Base-by-base conservation (phyloP, 2,329 filamentous ascomycete species). In the Microcyclospora tardicrescens region DNA sequence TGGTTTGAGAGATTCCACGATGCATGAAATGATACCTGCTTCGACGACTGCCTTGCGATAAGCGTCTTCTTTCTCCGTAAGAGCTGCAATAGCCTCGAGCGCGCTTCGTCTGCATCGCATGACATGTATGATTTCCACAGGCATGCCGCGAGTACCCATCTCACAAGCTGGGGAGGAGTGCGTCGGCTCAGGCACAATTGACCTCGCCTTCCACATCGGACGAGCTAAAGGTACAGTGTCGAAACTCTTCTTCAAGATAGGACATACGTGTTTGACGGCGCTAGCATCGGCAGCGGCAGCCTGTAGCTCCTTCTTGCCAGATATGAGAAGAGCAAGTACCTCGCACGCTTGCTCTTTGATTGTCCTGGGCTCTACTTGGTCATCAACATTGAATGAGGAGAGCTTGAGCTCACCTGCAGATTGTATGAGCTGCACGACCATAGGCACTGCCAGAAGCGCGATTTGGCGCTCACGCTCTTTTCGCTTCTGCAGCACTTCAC, bases 1-100 rank as follows among this genome's bases (percentile, higher is more conserved):
- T 1, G 76, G 69, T 37, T 73, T 78, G 33, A 96, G 70, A 1
- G 86, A 91, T 50, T 93, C 84, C 32, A 93, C 80, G 37, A 96
- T 79, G 55, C 81, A 86, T 1, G 77, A 72, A 33, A 93, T 71
- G 36, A 83, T 74, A n/a, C 86, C 84, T 50, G 84, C 76, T 16
- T 87, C 80, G 37, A 91, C 81, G 34, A 96, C 73, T 0, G 73
- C 71, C 55, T 93, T 93, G 33, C 87, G 73, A 54, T 89, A 84
- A 16, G 82, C 76, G 49, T 96, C 86, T 52, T 86, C 85, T 50
- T 81, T 80, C 2, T 83, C 76, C 2, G 83, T 77, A 36, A 96
- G 67, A 2, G 85, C 81, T n/a, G 83, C 83, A 40, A 96, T 65
- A 2, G 85, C 86, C 52, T 79, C 79, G 13, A 96, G 63, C 1